phyloP scores from a whole-genome alignment of 2,329 filamentous ascomycete species.

The Phialemoniopsis sp. region DNA sequence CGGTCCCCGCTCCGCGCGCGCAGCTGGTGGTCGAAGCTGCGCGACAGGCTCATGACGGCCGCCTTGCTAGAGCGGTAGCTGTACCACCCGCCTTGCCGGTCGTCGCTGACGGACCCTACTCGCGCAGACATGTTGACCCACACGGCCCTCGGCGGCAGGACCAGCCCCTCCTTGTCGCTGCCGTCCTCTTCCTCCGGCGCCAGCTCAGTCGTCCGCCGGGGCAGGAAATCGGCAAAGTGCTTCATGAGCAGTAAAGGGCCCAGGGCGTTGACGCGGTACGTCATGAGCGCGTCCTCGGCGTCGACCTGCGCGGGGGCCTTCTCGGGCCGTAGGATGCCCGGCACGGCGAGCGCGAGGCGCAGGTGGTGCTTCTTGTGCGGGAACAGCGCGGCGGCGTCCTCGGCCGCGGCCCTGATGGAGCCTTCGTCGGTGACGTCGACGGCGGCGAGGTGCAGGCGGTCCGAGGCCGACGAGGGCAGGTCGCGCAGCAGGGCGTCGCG shows the following conservation, averaged over 20 bases:
- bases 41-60: slow-evolving; percentile 66
- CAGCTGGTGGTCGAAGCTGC: slow-evolving; percentile 68
- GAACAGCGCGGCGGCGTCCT: slow-evolving; percentile 46
- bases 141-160: slow-evolving; percentile 49
- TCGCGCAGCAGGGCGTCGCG: slow-evolving; percentile 24
- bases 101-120: slow-evolving; percentile 71
- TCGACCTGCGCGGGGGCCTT: slow-evolving; percentile 65
- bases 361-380: slow-evolving; percentile 50
- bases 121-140: slow-evolving; percentile 76
- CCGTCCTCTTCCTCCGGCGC: background rate
- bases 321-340: slow-evolving; percentile 70
- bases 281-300: slow-evolving; percentile 53
- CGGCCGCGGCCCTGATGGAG: slow-evolving; percentile 54
- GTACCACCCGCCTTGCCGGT: slow-evolving; percentile 75
- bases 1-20: slow-evolving; percentile 50
- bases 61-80: slow-evolving; percentile 75
- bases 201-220: slow-evolving; percentile 42
- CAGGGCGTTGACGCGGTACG: slow-evolving; percentile 69
- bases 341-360: slow-evolving; percentile 64
- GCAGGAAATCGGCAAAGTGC: slow-evolving; percentile 67
- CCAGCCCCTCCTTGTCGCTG: slow-evolving; percentile 4
- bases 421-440: slow-evolving; percentile 55
- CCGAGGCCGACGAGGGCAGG: slow-evolving; percentile 15
- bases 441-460: slow-evolving; percentile 31
- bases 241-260: slow-evolving; percentile 75